Evolutionary conservation across 257 asterid genomes (phyloP).

Genomic region (Solanum dulcamara): DNA sequence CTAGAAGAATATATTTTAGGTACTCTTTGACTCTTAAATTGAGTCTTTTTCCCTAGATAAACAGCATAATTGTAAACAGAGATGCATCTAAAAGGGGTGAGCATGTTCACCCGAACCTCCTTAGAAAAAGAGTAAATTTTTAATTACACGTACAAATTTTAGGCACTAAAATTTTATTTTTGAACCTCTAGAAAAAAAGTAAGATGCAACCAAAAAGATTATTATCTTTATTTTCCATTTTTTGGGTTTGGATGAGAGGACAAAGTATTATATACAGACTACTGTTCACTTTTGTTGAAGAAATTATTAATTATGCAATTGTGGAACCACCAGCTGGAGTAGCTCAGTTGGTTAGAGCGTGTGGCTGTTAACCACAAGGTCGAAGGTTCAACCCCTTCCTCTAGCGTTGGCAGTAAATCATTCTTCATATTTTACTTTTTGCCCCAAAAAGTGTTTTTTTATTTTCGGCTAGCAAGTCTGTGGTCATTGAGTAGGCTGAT

Average conservation of each 20-base stretch:
- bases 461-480: background rate
- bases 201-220: background rate
- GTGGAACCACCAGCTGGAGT: slow-evolving; percentile 2
- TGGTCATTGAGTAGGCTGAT: background rate
- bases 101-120: background rate
- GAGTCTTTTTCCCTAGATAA: background rate
- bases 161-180: background rate
- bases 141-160: background rate
- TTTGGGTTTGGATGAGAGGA: background rate
- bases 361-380: slow-evolving; percentile 30
- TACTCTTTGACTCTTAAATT: background rate
- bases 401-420: too few relatives aligned
- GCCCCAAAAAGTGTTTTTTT: too few relatives aligned
- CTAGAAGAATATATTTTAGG: background rate
- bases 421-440: too few relatives aligned
- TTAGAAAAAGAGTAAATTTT: background rate
- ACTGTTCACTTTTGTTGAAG: too few relatives aligned
- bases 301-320: too few relatives aligned
- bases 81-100: background rate
- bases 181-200: background rate
- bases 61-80: background rate
- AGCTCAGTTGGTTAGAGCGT: slow-evolving; percentile 34
- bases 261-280: background rate
- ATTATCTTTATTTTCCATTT: background rate
- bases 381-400: slow-evolving; percentile 19